phyloP scores from a whole-genome alignment of 2,329 filamentous ascomycete genomes.

The Fusarium domesticum region DNA sequence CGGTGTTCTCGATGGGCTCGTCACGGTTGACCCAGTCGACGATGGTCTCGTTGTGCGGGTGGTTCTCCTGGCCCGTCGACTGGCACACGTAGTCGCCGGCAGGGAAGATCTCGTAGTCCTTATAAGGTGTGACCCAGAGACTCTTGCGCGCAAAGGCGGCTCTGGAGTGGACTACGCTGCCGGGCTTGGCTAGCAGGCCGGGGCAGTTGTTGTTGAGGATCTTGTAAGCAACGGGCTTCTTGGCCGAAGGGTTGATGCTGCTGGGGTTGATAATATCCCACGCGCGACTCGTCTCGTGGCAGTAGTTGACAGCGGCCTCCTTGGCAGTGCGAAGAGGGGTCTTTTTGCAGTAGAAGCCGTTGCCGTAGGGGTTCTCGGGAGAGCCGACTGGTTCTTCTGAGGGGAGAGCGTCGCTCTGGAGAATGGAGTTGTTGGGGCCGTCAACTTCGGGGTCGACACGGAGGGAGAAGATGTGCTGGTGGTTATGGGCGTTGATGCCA shows the following conservation, averaged over 20 bases:
- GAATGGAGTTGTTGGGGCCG: conserved; percentile 60
- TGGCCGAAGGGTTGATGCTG: conserved; percentile 78
- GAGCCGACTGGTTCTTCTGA: conserved; percentile 74
- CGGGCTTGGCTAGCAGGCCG: conserved; percentile 74
- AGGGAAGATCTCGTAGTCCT: conserved; percentile 78
- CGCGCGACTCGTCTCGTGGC: conserved; percentile 73
- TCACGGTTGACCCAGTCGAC: conserved; percentile 75
- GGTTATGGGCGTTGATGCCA: conserved; percentile 63
- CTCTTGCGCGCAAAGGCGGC: conserved; percentile 71
- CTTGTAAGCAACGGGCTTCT: conserved; percentile 85
- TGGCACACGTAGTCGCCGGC: conserved; percentile 86
- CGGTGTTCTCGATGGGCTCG: conserved; percentile 72
- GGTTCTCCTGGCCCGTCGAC: conserved; percentile 67
- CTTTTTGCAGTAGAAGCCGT: conserved; percentile 83
- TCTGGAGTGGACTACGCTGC: conserved; percentile 80
- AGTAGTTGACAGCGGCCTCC: conserved; percentile 72
- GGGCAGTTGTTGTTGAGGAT: conserved; percentile 84
- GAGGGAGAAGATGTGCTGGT: conserved; percentile 68
- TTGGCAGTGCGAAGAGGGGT: conserved; percentile 71
- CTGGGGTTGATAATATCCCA: conserved; percentile 89
- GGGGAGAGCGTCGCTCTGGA: conserved; percentile 71
- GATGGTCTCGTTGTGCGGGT: conserved; percentile 61
- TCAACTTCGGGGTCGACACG: conserved; percentile 65
- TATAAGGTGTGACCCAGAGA: conserved; percentile 49
- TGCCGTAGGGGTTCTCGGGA: conserved; percentile 80